These are phyloP conservation scores for Wallacemonas collosoma DNA, from an alignment of 208 protist genomes.

Conservation along the genomic window DNA sequence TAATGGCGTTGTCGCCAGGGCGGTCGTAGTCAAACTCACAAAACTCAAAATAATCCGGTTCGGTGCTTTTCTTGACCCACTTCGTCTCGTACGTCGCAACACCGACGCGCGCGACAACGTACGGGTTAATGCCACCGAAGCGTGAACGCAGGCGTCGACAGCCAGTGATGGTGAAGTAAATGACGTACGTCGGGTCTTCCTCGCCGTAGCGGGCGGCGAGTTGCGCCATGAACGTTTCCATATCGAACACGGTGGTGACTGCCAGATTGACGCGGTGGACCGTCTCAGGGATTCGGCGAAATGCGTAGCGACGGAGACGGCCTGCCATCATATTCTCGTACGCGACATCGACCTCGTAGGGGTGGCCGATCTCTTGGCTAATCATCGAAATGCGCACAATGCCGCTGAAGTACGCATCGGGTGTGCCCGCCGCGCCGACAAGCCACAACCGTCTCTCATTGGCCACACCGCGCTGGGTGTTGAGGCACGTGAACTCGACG, in stretches of 20 bases:
- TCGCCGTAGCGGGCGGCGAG: conserved; percentile 60
- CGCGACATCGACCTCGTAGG: conserved; percentile 60
- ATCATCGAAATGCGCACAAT: conserved; percentile 58
- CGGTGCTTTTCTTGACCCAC: conserved; percentile 55
- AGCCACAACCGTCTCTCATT: conserved; percentile 65
- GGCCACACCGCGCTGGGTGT: conserved; percentile 60
- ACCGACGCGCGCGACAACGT: conserved; percentile 74
- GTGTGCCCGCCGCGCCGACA: conserved; percentile 63
- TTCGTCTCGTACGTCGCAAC: conserved; percentile 73
- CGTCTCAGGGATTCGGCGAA: conserved; percentile 56
- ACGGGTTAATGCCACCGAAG: conserved; percentile 64
- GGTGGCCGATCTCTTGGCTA: conserved; percentile 72
- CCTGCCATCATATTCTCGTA: conserved; percentile 51
- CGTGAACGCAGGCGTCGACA: conserved; percentile 61
- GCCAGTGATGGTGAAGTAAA: conserved; percentile 79
- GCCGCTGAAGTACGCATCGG: conserved; percentile 78
- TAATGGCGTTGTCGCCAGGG: conserved; percentile 42
- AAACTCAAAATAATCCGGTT: conserved; percentile 87
- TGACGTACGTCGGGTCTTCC: conserved; percentile 66
- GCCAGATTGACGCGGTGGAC: conserved; percentile 79
- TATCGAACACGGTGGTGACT: conserved; percentile 79
- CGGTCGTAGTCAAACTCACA: conserved; percentile 78
- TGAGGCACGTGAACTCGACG: conserved; percentile 79
- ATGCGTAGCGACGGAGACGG: conserved; percentile 70
- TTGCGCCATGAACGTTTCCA: conserved; percentile 81